A percentile compares a stretch with the other conserved stretches of the same genome.
Evolutionary conservation across 345 rosid genomes (phyloP).

Genomic region (Laguncularia racemosa): DNA sequence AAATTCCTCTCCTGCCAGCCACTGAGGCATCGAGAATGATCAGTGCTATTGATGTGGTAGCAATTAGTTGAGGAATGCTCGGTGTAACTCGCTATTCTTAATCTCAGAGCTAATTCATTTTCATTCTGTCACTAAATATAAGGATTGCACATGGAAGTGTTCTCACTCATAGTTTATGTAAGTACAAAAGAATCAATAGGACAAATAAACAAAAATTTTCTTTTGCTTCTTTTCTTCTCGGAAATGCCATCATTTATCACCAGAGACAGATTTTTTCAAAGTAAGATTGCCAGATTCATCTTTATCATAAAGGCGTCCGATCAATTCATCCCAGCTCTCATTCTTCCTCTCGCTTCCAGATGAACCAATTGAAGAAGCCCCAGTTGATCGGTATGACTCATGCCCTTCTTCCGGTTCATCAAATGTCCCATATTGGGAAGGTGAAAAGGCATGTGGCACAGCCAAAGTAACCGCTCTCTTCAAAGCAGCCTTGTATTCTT

Average conservation of each 20-base stretch:
- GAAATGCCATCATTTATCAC: constrained; percentile 7
- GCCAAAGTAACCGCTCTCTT: constrained; percentile 69
- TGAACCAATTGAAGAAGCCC: constrained; percentile 27
- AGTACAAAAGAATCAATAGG: constrained; percentile 5
- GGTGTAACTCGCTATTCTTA: too few species aligned
- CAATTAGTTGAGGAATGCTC: too few species aligned
- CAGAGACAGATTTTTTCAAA: constrained; percentile 36
- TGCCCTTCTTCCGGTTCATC: constrained; percentile 36
- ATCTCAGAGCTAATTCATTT: too few species aligned
- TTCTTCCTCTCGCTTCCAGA: constrained; percentile 19
- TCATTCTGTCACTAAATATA: too few species aligned
- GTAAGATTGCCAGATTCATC: constrained; percentile 56
- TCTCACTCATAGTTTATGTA: too few species aligned
- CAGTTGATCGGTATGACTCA: constrained; percentile 24
- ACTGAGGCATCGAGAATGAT: too few species aligned
- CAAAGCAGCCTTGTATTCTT: constrained; percentile 79
- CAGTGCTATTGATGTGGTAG: too few species aligned
- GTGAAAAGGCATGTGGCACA: constrained; percentile 64
- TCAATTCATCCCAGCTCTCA: constrained; percentile 70
- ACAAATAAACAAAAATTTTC: neutral
- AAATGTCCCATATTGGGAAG: constrained; percentile 78
- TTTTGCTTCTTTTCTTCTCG: neutral
- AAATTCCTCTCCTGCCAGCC: too few species aligned
- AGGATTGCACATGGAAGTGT: too few species aligned
- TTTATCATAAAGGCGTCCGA: constrained; percentile 58